Evolutionary conservation across 2,329 filamentous ascomycete genomes (phyloP), one percentile per base, ranked within the genome.

Genomic region (Ascochyta rabiei): DNA sequence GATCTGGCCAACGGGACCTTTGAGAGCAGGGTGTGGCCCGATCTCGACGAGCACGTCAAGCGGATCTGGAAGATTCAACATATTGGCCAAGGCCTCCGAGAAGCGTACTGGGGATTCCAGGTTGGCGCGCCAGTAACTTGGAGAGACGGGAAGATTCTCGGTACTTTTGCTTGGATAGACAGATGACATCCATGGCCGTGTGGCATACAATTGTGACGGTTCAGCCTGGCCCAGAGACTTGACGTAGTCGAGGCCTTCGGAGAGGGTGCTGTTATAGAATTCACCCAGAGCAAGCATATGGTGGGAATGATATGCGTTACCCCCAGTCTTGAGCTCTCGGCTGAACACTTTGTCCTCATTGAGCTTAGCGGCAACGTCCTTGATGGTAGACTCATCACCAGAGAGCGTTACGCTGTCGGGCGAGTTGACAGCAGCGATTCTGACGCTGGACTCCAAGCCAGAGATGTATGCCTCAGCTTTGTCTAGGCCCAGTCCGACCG

Each of bases 241-340:
- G 63, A 15, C 9, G 57, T 64, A 10, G 58, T 65, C 28, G 60
- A 68, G 4, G 60, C 34, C 4, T 57, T 56, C 26, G 63, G 66
- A 0, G 64, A 61, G 18, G 45, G 18, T 9, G 23, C 30, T 4
- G 64, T 49, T 19, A 42, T 28, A 2, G 53, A 30, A 5, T 54
- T 41, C 21, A 10, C 34, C 44, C 19, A 39, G 8, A 6, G 24
- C 8, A 7, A n/a, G 18, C 59, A 64, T 54, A 21, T 57, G 45
- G 31, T 49, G 34, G 48, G 56, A 79, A 47, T 81, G 80, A 44
- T 81, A 81, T 0, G 79, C 80, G 9, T 63, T 72, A 24, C 77
- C 72, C 2, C 78, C 75, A 9, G 47, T 47, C 52, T 74, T 69
- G 6, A 82, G 69, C 16, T 67, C 56, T 1, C 77, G 66, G 3